Evolutionary conservation across 345 rosid species (phyloP), one percentile per base, ranked within the genome.

Genomic region (Luvunga scandens): DNA sequence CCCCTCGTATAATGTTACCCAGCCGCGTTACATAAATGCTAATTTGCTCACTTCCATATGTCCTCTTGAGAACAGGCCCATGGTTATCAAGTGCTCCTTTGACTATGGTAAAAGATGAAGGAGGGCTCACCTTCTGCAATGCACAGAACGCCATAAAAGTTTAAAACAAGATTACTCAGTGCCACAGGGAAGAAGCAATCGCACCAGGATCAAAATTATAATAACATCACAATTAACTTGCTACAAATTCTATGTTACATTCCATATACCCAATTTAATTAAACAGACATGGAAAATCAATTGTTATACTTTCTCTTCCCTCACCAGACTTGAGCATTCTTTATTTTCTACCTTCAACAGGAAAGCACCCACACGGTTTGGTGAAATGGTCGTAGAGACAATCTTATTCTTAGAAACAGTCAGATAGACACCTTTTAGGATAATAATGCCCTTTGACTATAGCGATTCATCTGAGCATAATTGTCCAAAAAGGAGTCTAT

Each of bases 41-140:
- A 34, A 95, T 95, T 61, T 95, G 91, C 77, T 95, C 99, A 36
- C 87, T 83, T 24, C 91, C 93, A 80, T 80, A 74, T 9, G 82
- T 84, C 70, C 94, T 87, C 85, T 80, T 81, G 66, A 93, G 90
- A 76, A 93, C 98, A 0, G 99, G 96, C 7, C 92, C 94, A 61
- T 84, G 81, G 33, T 80, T 83, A 24, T 93, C 94, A 22, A 95
- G 87, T 0, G 98, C 88, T 22, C 95, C 97, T 84, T 90, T 92
- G 76, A 89, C 72, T 33, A 95, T 86, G 6, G 88, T 82, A 80
- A 90, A 95, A 6, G 78, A 83, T 24, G 94, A 82, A 10, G 99
- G 99, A 75, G 98, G 96, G 75, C 81, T 87, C 82, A 92, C 91
- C 84, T 92, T 93, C 98, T 95, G 87, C 86, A 85, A 76, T 14